These are phyloP conservation scores for Pterocarpus macrocarpus DNA, from an alignment of 306 rosid genomes.

Conservation along the genomic window DNA sequence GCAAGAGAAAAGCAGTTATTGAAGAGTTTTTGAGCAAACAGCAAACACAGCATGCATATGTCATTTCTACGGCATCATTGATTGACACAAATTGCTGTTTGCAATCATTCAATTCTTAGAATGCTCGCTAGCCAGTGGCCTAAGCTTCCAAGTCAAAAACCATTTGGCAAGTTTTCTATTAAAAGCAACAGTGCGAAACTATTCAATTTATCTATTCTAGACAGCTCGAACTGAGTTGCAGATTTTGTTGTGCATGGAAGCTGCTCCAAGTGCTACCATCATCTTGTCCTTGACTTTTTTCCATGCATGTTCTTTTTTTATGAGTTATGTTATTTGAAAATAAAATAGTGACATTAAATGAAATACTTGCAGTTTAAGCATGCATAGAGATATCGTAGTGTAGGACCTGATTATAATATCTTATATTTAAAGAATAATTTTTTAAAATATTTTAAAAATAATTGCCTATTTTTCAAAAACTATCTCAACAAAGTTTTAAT, in stretches of 20 bases:
- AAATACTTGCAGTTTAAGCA: no score
- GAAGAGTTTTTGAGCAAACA: neutral
- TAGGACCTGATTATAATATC: no score
- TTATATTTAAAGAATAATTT: no score
- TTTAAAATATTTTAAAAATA: no score
- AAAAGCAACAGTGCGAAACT: neutral
- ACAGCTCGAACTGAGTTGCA: neutral
- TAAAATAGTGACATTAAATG: no score
- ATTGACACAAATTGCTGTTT: neutral
- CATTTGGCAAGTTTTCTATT: neutral
- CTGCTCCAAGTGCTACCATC: neutral
- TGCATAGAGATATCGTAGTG: no score
- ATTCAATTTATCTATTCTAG: neutral
- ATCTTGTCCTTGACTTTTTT: neutral
- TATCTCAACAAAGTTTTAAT: no score
- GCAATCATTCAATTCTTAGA: constrained; percentile 5
- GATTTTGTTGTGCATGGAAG: neutral
- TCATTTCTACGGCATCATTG: constrained; percentile 23
- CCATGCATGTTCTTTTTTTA: neutral
- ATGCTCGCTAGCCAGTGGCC: neutral
- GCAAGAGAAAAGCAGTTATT: neutral
- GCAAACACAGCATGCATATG: neutral
- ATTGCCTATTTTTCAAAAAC: no score
- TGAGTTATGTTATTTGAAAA: neutral
- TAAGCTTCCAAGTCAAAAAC: neutral